Conservation (phyloP, 2,329 filamentous ascomycete species). For the Pseudogymnoascus sp. region DNA sequence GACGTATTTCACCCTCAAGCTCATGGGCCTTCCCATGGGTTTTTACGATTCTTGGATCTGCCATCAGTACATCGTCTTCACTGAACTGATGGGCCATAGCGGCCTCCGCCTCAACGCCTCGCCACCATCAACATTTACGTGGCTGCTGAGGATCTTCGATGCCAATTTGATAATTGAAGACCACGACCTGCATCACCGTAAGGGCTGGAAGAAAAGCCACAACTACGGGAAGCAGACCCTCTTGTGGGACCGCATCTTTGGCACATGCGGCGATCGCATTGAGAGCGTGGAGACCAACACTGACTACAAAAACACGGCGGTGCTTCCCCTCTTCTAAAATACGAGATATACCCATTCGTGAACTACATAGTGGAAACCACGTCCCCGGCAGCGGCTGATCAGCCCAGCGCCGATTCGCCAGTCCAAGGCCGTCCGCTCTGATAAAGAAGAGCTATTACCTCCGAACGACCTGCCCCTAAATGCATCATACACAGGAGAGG, state of each 20-base stretch:
- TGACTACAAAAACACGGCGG: conserved; percentile 21
- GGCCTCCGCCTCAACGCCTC: conserved; percentile 26
- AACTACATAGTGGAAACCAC: too few relatives aligned
- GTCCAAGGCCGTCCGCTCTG: too few relatives aligned
- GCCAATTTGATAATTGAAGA: conserved; percentile 37
- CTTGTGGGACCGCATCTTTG: conserved; percentile 33
- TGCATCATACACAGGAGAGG: too few relatives aligned
- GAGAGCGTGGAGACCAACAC: conserved; percentile 29
- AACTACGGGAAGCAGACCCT: conserved; percentile 35
- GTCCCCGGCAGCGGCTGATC: too few relatives aligned
- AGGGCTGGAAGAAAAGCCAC: conserved; percentile 32
- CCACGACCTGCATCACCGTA: conserved; percentile 35
- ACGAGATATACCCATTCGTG: too few relatives aligned
- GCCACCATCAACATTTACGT: conserved; percentile 28
- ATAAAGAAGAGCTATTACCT: too few relatives aligned
- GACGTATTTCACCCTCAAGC: conserved; percentile 16
- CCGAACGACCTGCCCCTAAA: too few relatives aligned
- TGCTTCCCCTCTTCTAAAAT: too few relatives aligned
- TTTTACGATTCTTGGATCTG: conserved; percentile 43
- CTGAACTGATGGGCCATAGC: conserved; percentile 34
- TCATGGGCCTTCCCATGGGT: conserved; percentile 35
- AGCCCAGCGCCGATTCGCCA: too few relatives aligned
- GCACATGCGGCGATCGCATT: conserved; percentile 32
- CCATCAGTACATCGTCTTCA: conserved; percentile 36
- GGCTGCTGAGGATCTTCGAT: conserved; percentile 29